Conservation (phyloP, 164 flowering plant genomes). For the Chimonanthus praecox region DNA sequence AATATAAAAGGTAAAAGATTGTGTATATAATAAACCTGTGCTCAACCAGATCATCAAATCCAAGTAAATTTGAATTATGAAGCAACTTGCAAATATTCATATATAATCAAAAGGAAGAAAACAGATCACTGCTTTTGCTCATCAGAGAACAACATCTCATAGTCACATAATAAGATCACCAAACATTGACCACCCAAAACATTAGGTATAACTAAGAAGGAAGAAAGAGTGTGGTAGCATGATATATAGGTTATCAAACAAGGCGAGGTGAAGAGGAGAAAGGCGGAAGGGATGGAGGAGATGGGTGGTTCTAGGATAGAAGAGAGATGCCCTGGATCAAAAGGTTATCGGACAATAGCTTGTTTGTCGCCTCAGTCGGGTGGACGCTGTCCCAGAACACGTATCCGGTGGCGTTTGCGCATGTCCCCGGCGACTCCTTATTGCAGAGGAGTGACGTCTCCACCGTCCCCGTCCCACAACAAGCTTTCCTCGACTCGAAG, state of each 20-base stretch:
- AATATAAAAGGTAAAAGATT: no score
- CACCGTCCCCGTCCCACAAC: conserved; percentile 79
- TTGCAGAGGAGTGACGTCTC: conserved; percentile 72
- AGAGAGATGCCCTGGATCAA: conserved; percentile 55
- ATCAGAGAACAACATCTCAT: no score
- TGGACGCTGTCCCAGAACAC: conserved; percentile 96
- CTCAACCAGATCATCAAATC: no score
- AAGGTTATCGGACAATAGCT: conserved; percentile 50
- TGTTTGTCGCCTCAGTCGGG: conserved; percentile 81
- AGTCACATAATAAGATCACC: background rate
- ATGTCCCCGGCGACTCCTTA: conserved; percentile 53
- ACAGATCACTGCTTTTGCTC: no score
- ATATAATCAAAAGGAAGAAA: no score
- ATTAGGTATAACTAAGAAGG: background rate
- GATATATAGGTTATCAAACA: no score
- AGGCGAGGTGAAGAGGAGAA: background rate
- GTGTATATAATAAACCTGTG: no score
- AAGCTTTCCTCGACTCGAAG: conserved; percentile 71
- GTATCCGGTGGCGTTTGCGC: conserved; percentile 68
- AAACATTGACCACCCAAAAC: background rate
- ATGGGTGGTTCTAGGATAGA: conserved; percentile 9
- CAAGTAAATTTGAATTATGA: no score
- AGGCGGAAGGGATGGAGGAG: background rate
- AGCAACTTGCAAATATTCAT: no score
- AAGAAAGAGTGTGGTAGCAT: no score